Conservation (phyloP, 2,329 filamentous ascomycete species). For the Rutstroemia sp. region DNA sequence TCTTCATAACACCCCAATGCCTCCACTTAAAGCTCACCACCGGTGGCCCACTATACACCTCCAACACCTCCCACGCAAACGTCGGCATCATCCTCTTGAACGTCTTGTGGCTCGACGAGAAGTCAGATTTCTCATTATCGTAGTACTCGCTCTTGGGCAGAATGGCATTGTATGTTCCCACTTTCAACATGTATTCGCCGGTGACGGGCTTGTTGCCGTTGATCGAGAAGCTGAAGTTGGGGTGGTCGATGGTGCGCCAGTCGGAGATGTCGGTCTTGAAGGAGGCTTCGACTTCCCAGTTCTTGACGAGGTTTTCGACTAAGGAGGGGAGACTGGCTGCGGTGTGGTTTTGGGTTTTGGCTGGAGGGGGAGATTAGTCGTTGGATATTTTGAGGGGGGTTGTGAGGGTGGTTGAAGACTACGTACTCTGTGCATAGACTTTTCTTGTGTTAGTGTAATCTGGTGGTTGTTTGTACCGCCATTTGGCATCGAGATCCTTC, state of each 20-base stretch:
- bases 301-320: conserved; percentile 65
- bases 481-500: conserved; percentile 43
- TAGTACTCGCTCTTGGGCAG: conserved; percentile 58
- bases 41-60: conserved; percentile 60
- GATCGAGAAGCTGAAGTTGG: conserved; percentile 55
- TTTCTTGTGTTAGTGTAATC: conserved; percentile 58
- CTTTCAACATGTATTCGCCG: conserved; percentile 57
- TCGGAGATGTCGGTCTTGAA: conserved; percentile 55
- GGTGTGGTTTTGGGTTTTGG: conserved; percentile 48
- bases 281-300: conserved; percentile 65
- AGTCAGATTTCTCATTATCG: conserved; percentile 52
- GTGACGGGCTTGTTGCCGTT: conserved; percentile 51
- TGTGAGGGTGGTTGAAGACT: background rate
- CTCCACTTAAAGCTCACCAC: conserved; percentile 57
- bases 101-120: conserved; percentile 58
- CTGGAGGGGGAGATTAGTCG: conserved; percentile 31
- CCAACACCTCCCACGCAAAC: conserved; percentile 64
- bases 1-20: conserved; percentile 61
- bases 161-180: conserved; percentile 64
- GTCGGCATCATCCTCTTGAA: conserved; percentile 69
- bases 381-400: background rate
- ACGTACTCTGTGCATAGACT: conserved; percentile 50
- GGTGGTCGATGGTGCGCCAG: conserved; percentile 57
- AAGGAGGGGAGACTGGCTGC: conserved; percentile 50
- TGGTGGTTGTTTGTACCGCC: conserved; percentile 53